Evolutionary conservation across 2,329 filamentous ascomycete species (phyloP), one percentile per base, ranked within the genome.

Genomic region (Alternaria viburni): DNA sequence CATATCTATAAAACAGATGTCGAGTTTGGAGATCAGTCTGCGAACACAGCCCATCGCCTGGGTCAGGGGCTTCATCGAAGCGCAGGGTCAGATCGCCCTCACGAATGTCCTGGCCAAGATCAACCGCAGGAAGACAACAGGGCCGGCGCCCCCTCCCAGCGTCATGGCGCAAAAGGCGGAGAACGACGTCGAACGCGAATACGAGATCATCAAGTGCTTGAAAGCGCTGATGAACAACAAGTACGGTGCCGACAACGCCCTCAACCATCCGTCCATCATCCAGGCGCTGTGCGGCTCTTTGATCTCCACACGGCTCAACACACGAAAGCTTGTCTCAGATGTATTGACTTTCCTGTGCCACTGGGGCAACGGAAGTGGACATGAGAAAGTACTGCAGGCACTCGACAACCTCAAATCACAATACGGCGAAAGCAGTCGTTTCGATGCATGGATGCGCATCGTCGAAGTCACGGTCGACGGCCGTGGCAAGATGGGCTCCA

Each of bases 181-280:
- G 72, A 93, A 91, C 79, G 92, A 95, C 75, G 85, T 96, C 54
- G 94, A 97, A 76, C 89, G 91, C 70, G 94, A 97, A 82, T 98
- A 98, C 78, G 96, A 98, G 77, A 97, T 99, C 67, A 89, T 97
- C 77, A 99, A 99, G 83, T 98, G 96, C 83, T 82, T 99, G 62
- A 98, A 98, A 84, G 93, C 94, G 30, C 83, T 98, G 61, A 97
- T 98, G 91, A 99, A 99, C 88, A 99, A 97, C 87, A 97, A 97
- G 79, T 98, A 97, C 79, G 96, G 96, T 65, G 96, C 96, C 65
- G 96, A 99, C 78, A 94, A 99, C 86, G 96, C 96, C 17, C 85
- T 99, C 61, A 86, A 89, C 64, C 94, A 98, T 77, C 92, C 96
- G 76, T 93, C 95, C 77, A 92, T 98, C 67, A 90, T 97, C 67